Conservation (phyloP, 129 eudicot species). For the Centrapalus pauciflorus region DNA sequence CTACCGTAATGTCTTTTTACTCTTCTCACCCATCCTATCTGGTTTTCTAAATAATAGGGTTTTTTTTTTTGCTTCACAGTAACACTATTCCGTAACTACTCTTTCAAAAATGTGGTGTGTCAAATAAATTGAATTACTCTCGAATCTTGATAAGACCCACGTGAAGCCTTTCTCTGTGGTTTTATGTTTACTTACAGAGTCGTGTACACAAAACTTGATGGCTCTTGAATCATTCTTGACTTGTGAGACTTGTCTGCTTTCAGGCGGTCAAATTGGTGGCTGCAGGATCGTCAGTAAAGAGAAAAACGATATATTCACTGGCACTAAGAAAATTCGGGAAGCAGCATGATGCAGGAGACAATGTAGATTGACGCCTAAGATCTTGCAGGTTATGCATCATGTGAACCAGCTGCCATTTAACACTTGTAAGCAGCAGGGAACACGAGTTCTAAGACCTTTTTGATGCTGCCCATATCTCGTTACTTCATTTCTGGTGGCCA, state of each 20-base stretch:
- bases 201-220: background rate
- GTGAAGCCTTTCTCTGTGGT: background rate
- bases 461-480: no score
- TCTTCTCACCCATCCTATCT: no score
- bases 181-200: background rate
- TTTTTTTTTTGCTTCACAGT: background rate
- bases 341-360: slow-evolving; percentile 37
- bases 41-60: no score
- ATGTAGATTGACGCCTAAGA: slow-evolving; percentile 17
- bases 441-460: background rate
- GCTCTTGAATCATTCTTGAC: background rate
- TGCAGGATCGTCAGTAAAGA: slow-evolving; percentile 55
- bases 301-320: slow-evolving; percentile 68
- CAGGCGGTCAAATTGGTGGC: slow-evolving; percentile 97
- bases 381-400: background rate
- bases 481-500: no score
- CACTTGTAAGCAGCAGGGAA: background rate
- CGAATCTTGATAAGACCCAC: background rate
- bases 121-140: background rate
- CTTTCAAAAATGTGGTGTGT: background rate
- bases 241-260: background rate
- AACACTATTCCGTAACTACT: background rate
- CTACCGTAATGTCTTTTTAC: slow-evolving; percentile 48
- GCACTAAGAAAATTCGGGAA: slow-evolving; percentile 80
- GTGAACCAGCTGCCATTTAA: background rate